Percentiles rank a stretch among this genome's conserved stretches.
phyloP scores from a whole-genome alignment of 306 rosid species.

The Dicorynia guianensis region DNA sequence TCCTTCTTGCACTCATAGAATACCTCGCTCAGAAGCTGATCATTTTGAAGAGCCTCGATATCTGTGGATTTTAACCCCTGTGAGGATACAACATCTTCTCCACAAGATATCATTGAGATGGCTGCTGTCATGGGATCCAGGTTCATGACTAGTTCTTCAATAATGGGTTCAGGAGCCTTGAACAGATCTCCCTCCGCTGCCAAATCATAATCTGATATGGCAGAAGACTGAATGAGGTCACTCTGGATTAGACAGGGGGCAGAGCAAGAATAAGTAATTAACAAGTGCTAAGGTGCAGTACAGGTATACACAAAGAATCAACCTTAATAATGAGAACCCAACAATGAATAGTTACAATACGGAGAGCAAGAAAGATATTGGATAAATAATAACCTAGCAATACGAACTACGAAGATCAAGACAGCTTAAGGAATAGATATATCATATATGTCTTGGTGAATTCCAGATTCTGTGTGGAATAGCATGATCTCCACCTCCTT shows the following conservation, averaged over 20 bases:
- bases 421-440: constrained; percentile 25
- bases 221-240: constrained; percentile 59
- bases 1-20: constrained; percentile 82
- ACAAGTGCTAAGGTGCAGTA: background rate
- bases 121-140: constrained; percentile 72
- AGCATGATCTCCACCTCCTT: constrained; percentile 13
- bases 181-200: constrained; percentile 89
- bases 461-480: background rate
- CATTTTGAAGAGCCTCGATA: constrained; percentile 75
- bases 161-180: constrained; percentile 87
- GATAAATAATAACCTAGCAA: background rate
- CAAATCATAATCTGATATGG: constrained; percentile 78
- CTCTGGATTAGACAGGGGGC: constrained; percentile 51
- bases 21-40: constrained; percentile 82
- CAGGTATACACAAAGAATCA: background rate
- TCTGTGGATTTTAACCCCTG: constrained; percentile 76
- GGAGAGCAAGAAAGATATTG: constrained; percentile 10
- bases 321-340: constrained; percentile 8
- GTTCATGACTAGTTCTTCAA: constrained; percentile 64
- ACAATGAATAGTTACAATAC: background rate
- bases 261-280: constrained; percentile 17
- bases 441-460: constrained; percentile 5
- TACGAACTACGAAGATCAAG: background rate
- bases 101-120: constrained; percentile 82
- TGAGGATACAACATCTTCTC: constrained; percentile 63